Conservation (phyloP, 352 stramenopile genomes). For the Pythium sp. region DNA sequence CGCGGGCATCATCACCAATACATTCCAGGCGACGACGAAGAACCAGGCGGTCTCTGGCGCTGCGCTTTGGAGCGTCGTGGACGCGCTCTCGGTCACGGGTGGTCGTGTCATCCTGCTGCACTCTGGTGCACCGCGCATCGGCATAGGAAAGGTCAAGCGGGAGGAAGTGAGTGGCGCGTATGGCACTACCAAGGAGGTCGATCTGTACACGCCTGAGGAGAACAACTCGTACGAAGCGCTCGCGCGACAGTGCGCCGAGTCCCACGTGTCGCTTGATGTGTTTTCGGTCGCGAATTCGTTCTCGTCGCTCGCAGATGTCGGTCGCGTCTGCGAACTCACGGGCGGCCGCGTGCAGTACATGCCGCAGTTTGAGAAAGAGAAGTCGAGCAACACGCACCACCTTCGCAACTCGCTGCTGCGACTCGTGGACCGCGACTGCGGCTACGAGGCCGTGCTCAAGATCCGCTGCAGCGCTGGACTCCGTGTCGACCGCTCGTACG, state of each 20-base stretch:
- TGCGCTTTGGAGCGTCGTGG: constrained; percentile 74
- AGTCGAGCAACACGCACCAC: constrained; percentile 77
- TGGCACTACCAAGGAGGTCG: constrained; percentile 82
- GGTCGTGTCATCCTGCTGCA: constrained; percentile 77
- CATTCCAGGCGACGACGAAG: constrained; percentile 67
- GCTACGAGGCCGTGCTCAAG: constrained; percentile 89
- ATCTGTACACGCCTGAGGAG: constrained; percentile 73
- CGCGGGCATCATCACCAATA: constrained; percentile 62
- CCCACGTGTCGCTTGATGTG: constrained; percentile 82
- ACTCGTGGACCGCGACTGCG: constrained; percentile 68
- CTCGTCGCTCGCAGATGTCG: constrained; percentile 76
- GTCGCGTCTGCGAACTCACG: constrained; percentile 80
- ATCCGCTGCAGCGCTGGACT: constrained; percentile 81
- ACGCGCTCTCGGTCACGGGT: constrained; percentile 56
- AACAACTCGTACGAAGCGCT: constrained; percentile 70
- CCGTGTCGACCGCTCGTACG: constrained; percentile 83
- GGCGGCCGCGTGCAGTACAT: constrained; percentile 85
- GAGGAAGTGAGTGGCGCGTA: constrained; percentile 81
- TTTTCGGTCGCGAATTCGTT: constrained; percentile 85
- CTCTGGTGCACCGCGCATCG: constrained; percentile 66
- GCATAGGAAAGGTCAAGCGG: constrained; percentile 72
- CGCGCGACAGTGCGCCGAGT: constrained; percentile 64
- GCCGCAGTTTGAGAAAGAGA: constrained; percentile 85
- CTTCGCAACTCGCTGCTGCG: constrained; percentile 70
- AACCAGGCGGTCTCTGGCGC: constrained; percentile 78